These are phyloP conservation scores for Dipteronia sinensis DNA, from an alignment of 345 rosid species.

Conservation along the genomic window DNA sequence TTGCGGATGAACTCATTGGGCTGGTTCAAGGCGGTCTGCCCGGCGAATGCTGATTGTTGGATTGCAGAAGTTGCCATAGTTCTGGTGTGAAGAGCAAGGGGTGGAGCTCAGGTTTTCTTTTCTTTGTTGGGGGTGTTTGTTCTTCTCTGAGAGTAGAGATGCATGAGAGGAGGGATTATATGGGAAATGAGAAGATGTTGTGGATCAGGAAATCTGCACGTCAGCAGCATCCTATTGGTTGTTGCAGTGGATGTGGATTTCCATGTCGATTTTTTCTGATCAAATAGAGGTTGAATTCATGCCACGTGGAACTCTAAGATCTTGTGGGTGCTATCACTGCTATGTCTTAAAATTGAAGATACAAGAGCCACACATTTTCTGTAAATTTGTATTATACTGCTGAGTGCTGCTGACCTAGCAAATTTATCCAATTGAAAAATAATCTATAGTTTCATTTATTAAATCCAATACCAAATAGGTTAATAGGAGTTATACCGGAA, in stretches of 20 bases:
- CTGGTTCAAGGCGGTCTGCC: conserved; percentile 69
- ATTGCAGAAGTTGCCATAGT: conserved; percentile 83
- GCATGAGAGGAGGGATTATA: conserved; percentile 33
- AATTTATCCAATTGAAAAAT: background rate
- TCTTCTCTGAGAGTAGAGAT: background rate
- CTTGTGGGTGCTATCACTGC: conserved; percentile 17
- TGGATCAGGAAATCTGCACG: conserved; percentile 56
- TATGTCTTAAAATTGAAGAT: background rate
- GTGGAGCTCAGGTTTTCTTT: background rate
- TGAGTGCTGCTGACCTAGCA: background rate
- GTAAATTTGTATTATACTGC: background rate
- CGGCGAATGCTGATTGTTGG: conserved; percentile 83
- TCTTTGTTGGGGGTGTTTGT: background rate
- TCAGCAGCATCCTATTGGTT: conserved; percentile 51
- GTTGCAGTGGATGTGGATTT: conserved; percentile 42
- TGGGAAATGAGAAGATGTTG: conserved; percentile 23
- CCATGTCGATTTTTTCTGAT: conserved; percentile 33
- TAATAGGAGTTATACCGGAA: too few relatives aligned
- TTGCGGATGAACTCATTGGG: conserved; percentile 74
- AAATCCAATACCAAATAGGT: too few relatives aligned
- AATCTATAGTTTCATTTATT: background rate
- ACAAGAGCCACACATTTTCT: background rate
- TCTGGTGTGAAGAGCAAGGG: background rate
- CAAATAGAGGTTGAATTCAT: conserved; percentile 25
- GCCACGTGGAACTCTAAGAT: conserved; percentile 49